Conservation (phyloP, 2,329 filamentous ascomycete genomes). For the Cadophora gregata region DNA sequence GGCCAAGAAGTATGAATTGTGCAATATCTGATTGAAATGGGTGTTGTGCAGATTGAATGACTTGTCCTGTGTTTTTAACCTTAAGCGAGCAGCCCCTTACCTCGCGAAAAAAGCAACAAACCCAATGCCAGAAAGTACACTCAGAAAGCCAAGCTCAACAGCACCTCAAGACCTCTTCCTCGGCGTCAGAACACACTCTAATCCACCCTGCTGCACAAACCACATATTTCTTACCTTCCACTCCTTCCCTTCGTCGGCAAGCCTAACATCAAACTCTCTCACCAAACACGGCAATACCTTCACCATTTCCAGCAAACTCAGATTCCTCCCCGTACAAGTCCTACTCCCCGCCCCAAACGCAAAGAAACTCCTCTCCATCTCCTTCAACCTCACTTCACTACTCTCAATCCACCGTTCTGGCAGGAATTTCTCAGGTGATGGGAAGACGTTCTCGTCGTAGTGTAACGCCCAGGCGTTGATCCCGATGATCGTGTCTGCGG, state of each 20-base stretch:
- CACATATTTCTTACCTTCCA: slow-evolving; percentile 15
- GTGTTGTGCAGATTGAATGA: no score
- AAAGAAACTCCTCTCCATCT: slow-evolving; percentile 29
- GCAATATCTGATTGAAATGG: no score
- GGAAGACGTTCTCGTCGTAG: slow-evolving; percentile 16
- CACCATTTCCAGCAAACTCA: slow-evolving; percentile 49
- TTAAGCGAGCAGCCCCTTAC: no score
- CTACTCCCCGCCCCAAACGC: slow-evolving; percentile 48
- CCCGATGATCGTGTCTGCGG: slow-evolving; percentile 43
- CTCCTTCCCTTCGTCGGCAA: background rate
- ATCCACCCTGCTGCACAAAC: slow-evolving; percentile 11
- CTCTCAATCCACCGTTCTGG: slow-evolving; percentile 30
- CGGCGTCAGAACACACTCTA: background rate
- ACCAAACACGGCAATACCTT: slow-evolving; percentile 47
- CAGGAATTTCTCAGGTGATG: slow-evolving; percentile 20
- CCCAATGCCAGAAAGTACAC: no score
- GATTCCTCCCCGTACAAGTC: slow-evolving; percentile 50
- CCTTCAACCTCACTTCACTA: slow-evolving; percentile 17
- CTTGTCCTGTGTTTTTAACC: no score
- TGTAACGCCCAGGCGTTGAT: slow-evolving; percentile 46
- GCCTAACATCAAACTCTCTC: slow-evolving; percentile 24
- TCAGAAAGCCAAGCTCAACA: background rate
- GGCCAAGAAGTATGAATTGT: no score
- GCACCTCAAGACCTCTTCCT: background rate
- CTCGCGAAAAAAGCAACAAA: no score